Base-by-base conservation (phyloP, 2,329 filamentous ascomycete species). In the Phyllosticta citriasiana region DNA sequence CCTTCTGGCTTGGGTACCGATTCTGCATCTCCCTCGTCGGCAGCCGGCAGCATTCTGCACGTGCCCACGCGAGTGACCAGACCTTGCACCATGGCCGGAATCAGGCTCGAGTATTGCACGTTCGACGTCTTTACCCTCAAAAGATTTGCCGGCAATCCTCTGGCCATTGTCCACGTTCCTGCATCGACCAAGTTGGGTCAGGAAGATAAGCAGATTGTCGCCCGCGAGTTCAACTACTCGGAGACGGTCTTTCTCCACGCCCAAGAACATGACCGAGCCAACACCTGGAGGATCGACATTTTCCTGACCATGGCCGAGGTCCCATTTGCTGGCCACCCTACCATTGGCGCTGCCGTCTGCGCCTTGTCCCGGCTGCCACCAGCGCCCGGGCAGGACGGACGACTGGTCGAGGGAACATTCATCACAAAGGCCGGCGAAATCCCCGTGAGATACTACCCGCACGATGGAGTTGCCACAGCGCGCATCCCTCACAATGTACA, bases 401-500 rank as follows among this genome's bases (percentile, higher is more conserved):
- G 55, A 16, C 62, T 65, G n/a, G 66, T 73, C 25, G 68, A 72
- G 22, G 77, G 72, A 9, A 67, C 64, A 7, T 74, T 80, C 61
- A 67, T 74, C 4, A 74, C 73, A 63, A 80, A 73, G 70, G 77
- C 71, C 63, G 80, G 80, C 2, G 68, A 69, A 1, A 78, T 82
- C 9, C 66, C 68, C 9, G 69, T 78, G 59, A 68, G 71, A 14
- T 80, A 75, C 63, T 72, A 76, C 65, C 68, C 73, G 3, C 66
- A 67, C 8, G 73, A 71, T 24, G 70, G 70, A 47, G 69, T 77
- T n/a, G 82, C 86, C 4, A 80, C 78, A 57, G 87, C 87, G 16
- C 73, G 73, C 3, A 86, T 92, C 64, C 87, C 88, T 35, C 86
- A 89, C 69, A 78, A 87, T 63, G 78, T 87, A 64, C 87, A 83